Percentiles rank a stretch among this genome's conserved stretches.
Evolutionary conservation across 2,329 filamentous ascomycete species (phyloP).

Genomic region (Aschersonia sp.): DNA sequence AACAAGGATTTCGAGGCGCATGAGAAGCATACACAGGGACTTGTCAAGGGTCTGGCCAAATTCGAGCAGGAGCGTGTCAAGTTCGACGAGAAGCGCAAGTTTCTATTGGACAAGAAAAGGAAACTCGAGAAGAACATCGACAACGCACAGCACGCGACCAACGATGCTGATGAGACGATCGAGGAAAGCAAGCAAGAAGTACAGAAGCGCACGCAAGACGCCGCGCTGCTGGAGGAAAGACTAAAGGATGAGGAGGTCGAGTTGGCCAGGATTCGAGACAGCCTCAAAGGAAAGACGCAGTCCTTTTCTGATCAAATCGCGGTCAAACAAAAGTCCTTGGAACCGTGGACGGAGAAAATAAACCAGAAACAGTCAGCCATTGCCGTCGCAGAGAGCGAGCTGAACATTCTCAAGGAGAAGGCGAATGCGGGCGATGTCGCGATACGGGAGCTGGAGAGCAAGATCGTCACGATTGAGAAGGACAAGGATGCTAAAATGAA

Average conservation of each 20-base stretch:
- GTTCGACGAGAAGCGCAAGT: conserved; percentile 95
- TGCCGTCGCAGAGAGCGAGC: conserved; percentile 85
- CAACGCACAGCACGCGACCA: conserved; percentile 58
- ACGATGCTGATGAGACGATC: conserved; percentile 64
- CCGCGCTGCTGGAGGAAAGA: conserved; percentile 58
- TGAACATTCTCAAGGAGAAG: conserved; percentile 81
- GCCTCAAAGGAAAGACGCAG: conserved; percentile 89
- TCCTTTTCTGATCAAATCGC: conserved; percentile 86
- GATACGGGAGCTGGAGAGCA: conserved; percentile 68
- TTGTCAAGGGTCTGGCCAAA: conserved; percentile 78
- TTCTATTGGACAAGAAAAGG: conserved; percentile 77
- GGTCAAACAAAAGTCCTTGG: conserved; percentile 79
- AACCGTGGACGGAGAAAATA: conserved; percentile 95
- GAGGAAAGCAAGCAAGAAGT: conserved; percentile 69
- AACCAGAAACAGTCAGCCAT: conserved; percentile 91
- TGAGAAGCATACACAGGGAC: conserved; percentile 64
- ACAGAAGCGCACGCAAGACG: conserved; percentile 59
- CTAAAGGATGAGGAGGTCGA: conserved; percentile 71
- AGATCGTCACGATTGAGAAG: conserved; percentile 60
- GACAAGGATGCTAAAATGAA: conserved; percentile 53
- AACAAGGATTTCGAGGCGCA: conserved; percentile 69
- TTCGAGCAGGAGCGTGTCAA: conserved; percentile 96
- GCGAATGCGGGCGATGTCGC: conserved; percentile 77
- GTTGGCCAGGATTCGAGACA: conserved; percentile 68
- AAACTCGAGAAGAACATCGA: conserved; percentile 83